These are phyloP conservation scores for Eimeria necatrix DNA, from an alignment of 169 alveolate genomes.

Conservation along the genomic window DNA sequence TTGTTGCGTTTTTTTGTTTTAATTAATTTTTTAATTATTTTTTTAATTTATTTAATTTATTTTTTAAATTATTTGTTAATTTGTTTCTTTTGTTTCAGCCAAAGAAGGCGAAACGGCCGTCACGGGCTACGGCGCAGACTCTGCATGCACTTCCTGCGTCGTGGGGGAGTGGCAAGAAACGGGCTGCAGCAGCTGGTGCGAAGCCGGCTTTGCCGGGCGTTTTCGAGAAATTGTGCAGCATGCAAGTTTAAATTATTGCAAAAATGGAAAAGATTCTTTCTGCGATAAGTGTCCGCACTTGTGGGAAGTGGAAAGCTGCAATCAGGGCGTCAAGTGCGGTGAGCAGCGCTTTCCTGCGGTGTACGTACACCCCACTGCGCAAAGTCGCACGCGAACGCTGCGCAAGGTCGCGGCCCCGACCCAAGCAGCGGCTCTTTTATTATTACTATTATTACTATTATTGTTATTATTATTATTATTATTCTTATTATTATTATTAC, in stretches of 20 bases:
- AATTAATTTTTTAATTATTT: background rate
- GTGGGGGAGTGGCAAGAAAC: constrained; percentile 51
- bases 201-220: constrained; percentile 40
- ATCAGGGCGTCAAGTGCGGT: constrained; percentile 55
- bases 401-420: too few species aligned
- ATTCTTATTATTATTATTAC: background rate
- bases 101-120: constrained; percentile 17
- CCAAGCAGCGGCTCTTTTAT: too few species aligned
- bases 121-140: constrained; percentile 6
- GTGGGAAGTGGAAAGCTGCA: constrained; percentile 57
- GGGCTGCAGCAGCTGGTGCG: constrained; percentile 55
- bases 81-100: background rate
- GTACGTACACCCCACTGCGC: too few species aligned
- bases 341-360: background rate
- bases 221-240: background rate
- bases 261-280: background rate
- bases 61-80: background rate
- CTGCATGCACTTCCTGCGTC: constrained; percentile 49
- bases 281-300: constrained; percentile 73
- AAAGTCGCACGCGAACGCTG: too few species aligned
- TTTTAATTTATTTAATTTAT: background rate
- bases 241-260: constrained; percentile 18
- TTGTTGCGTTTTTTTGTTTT: background rate
- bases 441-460: too few species aligned
- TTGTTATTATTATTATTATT: too few species aligned